Base-by-base conservation (phyloP, 306 rosid species). In the Aeschynomene evenia region DNA sequence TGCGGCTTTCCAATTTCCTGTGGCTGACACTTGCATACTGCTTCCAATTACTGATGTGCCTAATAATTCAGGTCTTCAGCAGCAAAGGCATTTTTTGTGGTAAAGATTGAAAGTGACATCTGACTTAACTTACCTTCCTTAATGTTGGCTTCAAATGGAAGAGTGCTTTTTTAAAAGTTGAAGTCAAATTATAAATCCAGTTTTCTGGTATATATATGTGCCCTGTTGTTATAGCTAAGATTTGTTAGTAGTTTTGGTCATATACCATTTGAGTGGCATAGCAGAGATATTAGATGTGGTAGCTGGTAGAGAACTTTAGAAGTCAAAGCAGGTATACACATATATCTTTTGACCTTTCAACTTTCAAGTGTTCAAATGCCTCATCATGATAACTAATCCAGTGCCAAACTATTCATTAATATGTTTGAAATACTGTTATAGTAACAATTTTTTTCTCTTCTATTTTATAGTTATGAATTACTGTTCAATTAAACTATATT, bases 81-180 rank as follows among this genome's bases (percentile, higher is more conserved):
- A 9, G 33, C 21, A 45, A 49, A 53, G 20, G 65, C 21, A 53
- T 36, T 42, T 73, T 73, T 51, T 11, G 34, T 28, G 70, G 46
- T 19, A 66, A 73, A 63, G 21, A n/a, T 13, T 50, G 43, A 50
- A 42, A 61, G 53, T 36, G 54, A 39, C 57, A 63, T 61, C 11
- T 39, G 14, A 40, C 36, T 58, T 34, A 28, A 5, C 7, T 57
- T 49, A 16, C 37, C 34, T 31, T 18, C 60, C 48, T 55, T 57
- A 9, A 57, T 43, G 29, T 45, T 45, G 29, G 29, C 34, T 36
- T 56, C 79, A 23, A 45, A 19, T 29, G 14, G 9, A 55, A n/a
- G n/a, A n/a, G n/a, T n/a, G 16, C 42, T 28, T 26, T 14, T 4
- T 40, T 26, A 31, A 6, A 23, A 13, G 49, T 42, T 42, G 6